Base-by-base conservation (phyloP, 2,329 filamentous ascomycete genomes). In the Neocatenulostroma microsporum region DNA sequence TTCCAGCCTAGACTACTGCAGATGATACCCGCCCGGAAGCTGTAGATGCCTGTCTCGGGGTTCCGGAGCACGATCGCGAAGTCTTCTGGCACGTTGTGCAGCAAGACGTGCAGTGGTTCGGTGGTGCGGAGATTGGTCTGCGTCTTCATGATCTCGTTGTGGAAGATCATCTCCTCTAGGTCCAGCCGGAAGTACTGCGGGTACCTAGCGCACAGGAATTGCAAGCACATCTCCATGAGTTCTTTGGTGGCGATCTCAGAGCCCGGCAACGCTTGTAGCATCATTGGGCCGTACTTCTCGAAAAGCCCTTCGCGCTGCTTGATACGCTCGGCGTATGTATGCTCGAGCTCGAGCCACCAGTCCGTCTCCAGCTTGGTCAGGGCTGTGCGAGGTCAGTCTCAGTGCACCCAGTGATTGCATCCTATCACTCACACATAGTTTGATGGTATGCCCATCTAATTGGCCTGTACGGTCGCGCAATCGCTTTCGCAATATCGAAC, bases 331-430 rank as follows among this genome's bases (percentile, higher is more conserved):
- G 62, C 63, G 56, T 94, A 94, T 3, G 75, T 82, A 33, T 68
- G 79, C 48, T 91, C 84, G 2, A 94, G 70, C 61, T 94, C 86
- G n/a, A 94, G 67, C 86, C 86, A 94, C 75, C 81, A 94, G 55
- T 93, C 80, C 0, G 78, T 66, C 44, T 94, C 83, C 58, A 91
- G 64, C 49, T 85, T 93, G 28, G 74, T 79, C 7, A 89, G 66
- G 2, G 84, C 84, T 91, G 41, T 3, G 18, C 11, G 7, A 32
- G 53, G 39, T 39, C 31, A 38, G 18, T 13, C 21, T 20, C n/a
- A 20, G 27, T 17, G 5, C 5, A 36, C 15, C 7, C 2, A n/a
- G n/a, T n/a, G n/a, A n/a, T n/a, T n/a, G n/a, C n/a, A n/a, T n/a
- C n/a, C n/a, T n/a, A n/a, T n/a, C 4, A 69, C 80, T 50, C 73